A percentile compares a stretch with the other conserved stretches of the same genome.
Evolutionary conservation across 2,329 filamentous ascomycete genomes (phyloP).

Genomic region (Lachnellula cervina): DNA sequence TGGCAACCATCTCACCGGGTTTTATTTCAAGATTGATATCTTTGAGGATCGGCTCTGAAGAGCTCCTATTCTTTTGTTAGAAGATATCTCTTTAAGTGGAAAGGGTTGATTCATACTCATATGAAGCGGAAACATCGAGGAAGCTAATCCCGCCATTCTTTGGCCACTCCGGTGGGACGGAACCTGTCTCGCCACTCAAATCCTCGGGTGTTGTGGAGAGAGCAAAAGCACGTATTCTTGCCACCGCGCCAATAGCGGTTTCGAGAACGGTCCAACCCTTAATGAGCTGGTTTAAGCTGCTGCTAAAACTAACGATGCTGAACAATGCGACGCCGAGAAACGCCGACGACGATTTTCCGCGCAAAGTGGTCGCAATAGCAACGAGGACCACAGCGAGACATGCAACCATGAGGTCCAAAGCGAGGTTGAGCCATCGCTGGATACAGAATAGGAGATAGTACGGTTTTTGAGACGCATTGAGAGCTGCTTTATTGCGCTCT

Average conservation of each 20-base stretch:
- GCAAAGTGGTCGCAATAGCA: conserved; percentile 6
- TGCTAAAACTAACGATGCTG: conserved; percentile 31
- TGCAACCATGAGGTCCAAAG: conserved; percentile 40
- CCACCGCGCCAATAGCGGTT: conserved; percentile 51
- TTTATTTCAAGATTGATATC: conserved; percentile 8
- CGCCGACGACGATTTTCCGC: neutral
- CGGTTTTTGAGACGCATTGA: conserved; percentile 48
- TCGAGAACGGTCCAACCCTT: conserved; percentile 52
- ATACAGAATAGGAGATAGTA: conserved; percentile 42
- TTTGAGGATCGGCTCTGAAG: conserved; percentile 4
- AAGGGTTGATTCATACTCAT: conserved; percentile 2
- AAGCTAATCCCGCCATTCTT: conserved; percentile 5
- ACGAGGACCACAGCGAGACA: conserved; percentile 26
- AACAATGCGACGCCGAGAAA: conserved; percentile 28
- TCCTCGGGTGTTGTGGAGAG: conserved; percentile 38
- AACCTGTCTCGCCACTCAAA: conserved; percentile 27
- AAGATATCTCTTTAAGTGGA: neutral
- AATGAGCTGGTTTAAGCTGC: conserved; percentile 38
- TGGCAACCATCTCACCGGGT: conserved; percentile 42
- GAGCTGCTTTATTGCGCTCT: conserved; percentile 39
- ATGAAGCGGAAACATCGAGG: conserved; percentile 8
- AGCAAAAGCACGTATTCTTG: conserved; percentile 49
- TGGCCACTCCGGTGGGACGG: conserved; percentile 6
- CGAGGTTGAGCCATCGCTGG: conserved; percentile 42
- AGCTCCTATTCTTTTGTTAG: neutral